Evolutionary conservation across 2,329 filamentous ascomycete genomes (phyloP).

Genomic region (Epichloe aotearoae): DNA sequence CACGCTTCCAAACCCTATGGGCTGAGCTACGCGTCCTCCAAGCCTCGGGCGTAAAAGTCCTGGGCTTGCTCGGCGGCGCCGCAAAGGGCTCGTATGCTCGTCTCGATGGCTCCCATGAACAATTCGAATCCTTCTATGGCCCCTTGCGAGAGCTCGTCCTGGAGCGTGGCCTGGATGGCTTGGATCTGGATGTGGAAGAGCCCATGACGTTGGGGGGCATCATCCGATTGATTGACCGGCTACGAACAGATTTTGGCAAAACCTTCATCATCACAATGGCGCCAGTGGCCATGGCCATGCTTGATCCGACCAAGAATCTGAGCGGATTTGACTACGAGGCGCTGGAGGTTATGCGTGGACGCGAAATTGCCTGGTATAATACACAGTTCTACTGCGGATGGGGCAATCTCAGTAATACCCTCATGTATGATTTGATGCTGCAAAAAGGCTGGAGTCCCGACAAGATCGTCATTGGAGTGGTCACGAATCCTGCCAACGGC

Average conservation of each 20-base stretch:
- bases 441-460: slow-evolving; percentile 55
- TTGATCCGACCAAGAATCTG: slow-evolving; percentile 44
- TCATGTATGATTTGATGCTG: slow-evolving; percentile 37
- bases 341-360: slow-evolving; percentile 54
- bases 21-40: slow-evolving; percentile 61
- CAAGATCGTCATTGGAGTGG: slow-evolving; percentile 66
- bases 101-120: slow-evolving; percentile 40
- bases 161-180: slow-evolving; percentile 47
- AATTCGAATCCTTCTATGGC: slow-evolving; percentile 62
- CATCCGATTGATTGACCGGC: slow-evolving; percentile 51
- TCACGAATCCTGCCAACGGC: slow-evolving; percentile 69
- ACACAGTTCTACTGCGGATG: slow-evolving; percentile 89
- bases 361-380: slow-evolving; percentile 73
- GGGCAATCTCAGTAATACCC: slow-evolving; percentile 40
- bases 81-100: slow-evolving; percentile 56
- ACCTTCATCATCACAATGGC: slow-evolving; percentile 68
- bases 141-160: slow-evolving; percentile 55
- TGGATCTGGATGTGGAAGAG: slow-evolving; percentile 76
- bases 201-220: slow-evolving; percentile 52
- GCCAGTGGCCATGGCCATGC: slow-evolving; percentile 63
- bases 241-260: slow-evolving; percentile 55
- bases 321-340: slow-evolving; percentile 72
- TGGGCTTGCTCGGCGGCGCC: slow-evolving; percentile 81
- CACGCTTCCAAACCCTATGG: slow-evolving; percentile 63
- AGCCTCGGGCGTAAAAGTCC: slow-evolving; percentile 59